These are phyloP conservation scores for Graphilbum ipis-grandicollis DNA, from an alignment of 2,329 filamentous ascomycete genomes.

Conservation along the genomic window DNA sequence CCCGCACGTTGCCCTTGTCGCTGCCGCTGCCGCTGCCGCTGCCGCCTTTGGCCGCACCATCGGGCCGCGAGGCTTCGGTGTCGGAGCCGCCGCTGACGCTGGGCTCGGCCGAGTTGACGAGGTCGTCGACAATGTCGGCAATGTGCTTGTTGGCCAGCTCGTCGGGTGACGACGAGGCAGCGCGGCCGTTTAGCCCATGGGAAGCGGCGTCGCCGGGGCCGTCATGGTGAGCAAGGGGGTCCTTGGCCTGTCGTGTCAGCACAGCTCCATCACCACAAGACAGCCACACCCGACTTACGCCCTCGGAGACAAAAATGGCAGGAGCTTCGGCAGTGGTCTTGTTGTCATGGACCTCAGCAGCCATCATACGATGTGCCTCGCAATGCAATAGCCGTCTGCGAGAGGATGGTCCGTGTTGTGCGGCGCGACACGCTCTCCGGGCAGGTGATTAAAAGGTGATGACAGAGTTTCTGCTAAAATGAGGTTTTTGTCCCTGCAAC, in stretches of 20 bases:
- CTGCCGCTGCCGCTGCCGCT: slow-evolving; percentile 21
- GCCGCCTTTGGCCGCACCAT: slow-evolving; percentile 29
- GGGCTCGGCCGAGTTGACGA: slow-evolving; percentile 44
- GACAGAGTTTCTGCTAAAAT: too few species aligned
- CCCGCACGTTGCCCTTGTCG: slow-evolving; percentile 40
- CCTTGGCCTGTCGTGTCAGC: too few species aligned
- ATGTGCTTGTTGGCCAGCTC: slow-evolving; percentile 41
- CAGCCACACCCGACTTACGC: slow-evolving; percentile 28
- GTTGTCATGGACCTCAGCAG: slow-evolving; percentile 40
- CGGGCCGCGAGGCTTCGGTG: slow-evolving; percentile 50
- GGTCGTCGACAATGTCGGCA: slow-evolving; percentile 37
- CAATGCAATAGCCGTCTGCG: background rate
- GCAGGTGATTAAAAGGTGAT: background rate
- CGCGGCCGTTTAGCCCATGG: slow-evolving; percentile 31
- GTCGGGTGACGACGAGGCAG: slow-evolving; percentile 19
- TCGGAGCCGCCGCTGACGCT: slow-evolving; percentile 62
- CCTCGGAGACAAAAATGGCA: slow-evolving; percentile 26
- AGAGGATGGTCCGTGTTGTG: background rate
- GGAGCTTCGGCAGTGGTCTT: slow-evolving; percentile 36
- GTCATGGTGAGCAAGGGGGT: slow-evolving; percentile 34
- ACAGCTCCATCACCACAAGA: too few species aligned
- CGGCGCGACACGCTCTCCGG: background rate
- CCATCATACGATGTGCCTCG: slow-evolving; percentile 41
- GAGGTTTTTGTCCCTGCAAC: too few species aligned
- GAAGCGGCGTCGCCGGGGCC: slow-evolving; percentile 18